Conservation (phyloP, 2,329 filamentous ascomycete genomes). For the Arthrobotrys megalospora region DNA sequence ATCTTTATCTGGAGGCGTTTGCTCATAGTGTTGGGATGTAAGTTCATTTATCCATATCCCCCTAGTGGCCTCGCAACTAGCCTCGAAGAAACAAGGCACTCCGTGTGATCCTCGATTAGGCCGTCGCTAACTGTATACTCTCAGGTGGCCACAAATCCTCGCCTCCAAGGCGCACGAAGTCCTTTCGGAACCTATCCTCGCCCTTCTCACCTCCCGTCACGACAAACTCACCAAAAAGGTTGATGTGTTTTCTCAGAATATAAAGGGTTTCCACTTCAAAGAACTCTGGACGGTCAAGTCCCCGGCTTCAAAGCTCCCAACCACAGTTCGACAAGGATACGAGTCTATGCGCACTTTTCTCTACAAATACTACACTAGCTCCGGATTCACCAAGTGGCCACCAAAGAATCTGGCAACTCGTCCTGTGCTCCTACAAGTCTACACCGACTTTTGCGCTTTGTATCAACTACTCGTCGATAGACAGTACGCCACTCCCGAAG, state of each 20-base stretch:
- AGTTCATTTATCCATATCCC: neutral
- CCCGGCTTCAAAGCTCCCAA: slow-evolving; percentile 32
- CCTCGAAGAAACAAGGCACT: too few relatives aligned
- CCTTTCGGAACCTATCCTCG: slow-evolving; percentile 23
- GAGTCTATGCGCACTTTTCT: slow-evolving; percentile 49
- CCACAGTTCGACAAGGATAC: slow-evolving; percentile 25
- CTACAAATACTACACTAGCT: slow-evolving; percentile 46
- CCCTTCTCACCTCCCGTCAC: slow-evolving; percentile 1
- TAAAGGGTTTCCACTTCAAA: slow-evolving; percentile 40
- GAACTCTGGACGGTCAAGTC: slow-evolving; percentile 42
- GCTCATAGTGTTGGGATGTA: slow-evolving; percentile 57
- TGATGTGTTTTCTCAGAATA: neutral
- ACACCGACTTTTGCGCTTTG: slow-evolving; percentile 40
- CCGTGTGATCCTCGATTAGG: neutral
- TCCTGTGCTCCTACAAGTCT: slow-evolving; percentile 25
- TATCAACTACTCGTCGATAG: slow-evolving; percentile 38
- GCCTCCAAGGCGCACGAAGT: slow-evolving; percentile 21
- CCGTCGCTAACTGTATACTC: neutral
- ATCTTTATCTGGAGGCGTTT: slow-evolving; percentile 47
- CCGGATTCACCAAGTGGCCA: slow-evolving; percentile 32
- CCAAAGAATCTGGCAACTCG: slow-evolving; percentile 38
- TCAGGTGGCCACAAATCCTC: slow-evolving; percentile 50
- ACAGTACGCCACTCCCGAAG: slow-evolving; percentile 21
- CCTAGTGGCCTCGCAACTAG: too few relatives aligned
- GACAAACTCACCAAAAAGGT: neutral